Evolutionary conservation across 108 stramenopile species (phyloP), one percentile per base, ranked within the genome.

Genomic region (Cyclotella cryptica): DNA sequence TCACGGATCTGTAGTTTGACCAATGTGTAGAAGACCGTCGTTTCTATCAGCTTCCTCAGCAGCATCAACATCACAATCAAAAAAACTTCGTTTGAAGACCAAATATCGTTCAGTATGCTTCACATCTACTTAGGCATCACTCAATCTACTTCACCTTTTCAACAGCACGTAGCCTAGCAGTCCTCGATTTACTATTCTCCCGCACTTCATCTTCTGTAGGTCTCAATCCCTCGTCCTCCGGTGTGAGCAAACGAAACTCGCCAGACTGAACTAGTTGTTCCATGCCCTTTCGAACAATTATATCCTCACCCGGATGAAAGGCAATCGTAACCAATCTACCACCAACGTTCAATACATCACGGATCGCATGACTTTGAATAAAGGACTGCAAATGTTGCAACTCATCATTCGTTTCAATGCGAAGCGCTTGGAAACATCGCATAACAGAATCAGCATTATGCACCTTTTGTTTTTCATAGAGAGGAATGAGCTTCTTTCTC

Each of bases 321-420:
- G 71, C 71, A 40, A 71, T 71, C 41, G 27, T 59, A 21, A 71
- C 58, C 42, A 71, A 58, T 46, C 71, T 42, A 28, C 58, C 71
- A 3, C 71, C 71, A 15, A 60, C 44, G 7, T 24, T 58, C 42
- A 71, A 71, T 28, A 43, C 42, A 59, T 59, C 29, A 0, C 35
- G 55, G 2, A 57, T 39, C 18, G 12, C 35, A 22, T 42, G 18
- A 42, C 7, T 27, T 47, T 24, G 2, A 17, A 71, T 42, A 18
- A 71, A 28, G 19, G 57, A 47, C n/a, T 71, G 21, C 18, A 71
- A 59, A 26, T 71, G 71, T 3, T 21, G 0, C 14, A 71, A 85
- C 76, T 97, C 96, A 42, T 90, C 84, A 65, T 97, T 97, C 27
- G 93, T 94, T 12, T 84, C 89, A 57, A 97, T 93, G 10, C 96